These are phyloP conservation scores for Akanthomyces dipterigenus DNA, from an alignment of 2,329 filamentous ascomycete species.

Conservation along the genomic window DNA sequence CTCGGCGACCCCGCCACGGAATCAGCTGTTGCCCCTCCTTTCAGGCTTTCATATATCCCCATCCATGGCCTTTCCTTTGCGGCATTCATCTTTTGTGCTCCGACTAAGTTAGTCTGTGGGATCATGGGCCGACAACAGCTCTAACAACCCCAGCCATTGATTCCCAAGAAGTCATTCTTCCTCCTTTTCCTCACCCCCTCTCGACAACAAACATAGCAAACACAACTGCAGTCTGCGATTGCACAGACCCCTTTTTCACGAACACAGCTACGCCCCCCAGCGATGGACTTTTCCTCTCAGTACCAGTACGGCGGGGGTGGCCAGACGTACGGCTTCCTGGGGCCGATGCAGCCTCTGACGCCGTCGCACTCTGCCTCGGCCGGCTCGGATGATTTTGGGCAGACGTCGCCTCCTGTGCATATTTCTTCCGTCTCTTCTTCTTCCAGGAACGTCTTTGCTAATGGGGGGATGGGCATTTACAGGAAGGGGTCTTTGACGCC, in stretches of 20 bases:
- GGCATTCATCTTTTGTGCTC: too few species aligned
- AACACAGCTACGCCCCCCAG: neutral
- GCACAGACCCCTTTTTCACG: too few species aligned
- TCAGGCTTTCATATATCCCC: too few species aligned
- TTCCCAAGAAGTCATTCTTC: too few species aligned
- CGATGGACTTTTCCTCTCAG: conserved; percentile 46
- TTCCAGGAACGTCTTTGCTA: too few species aligned
- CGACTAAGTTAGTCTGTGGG: neutral
- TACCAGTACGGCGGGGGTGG: conserved; percentile 36
- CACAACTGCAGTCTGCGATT: too few species aligned
- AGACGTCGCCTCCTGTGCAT: conserved; percentile 46
- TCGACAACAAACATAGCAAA: too few species aligned
- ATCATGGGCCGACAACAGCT: neutral
- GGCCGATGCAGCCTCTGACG: conserved; percentile 44
- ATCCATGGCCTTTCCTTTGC: too few species aligned
- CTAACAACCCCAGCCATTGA: too few species aligned
- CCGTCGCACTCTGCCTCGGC: conserved; percentile 50
- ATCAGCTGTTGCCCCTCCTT: neutral
- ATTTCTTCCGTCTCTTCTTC: conserved; percentile 17
- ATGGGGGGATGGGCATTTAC: too few species aligned
- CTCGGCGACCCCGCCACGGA: neutral
- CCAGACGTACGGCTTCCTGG: conserved; percentile 47
- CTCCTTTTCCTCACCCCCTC: too few species aligned
- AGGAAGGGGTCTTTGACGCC: conserved; percentile 43
- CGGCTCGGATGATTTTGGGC: conserved; percentile 48